Evolutionary conservation across 306 rosid genomes (phyloP).

Genomic region (Quercus alba): DNA sequence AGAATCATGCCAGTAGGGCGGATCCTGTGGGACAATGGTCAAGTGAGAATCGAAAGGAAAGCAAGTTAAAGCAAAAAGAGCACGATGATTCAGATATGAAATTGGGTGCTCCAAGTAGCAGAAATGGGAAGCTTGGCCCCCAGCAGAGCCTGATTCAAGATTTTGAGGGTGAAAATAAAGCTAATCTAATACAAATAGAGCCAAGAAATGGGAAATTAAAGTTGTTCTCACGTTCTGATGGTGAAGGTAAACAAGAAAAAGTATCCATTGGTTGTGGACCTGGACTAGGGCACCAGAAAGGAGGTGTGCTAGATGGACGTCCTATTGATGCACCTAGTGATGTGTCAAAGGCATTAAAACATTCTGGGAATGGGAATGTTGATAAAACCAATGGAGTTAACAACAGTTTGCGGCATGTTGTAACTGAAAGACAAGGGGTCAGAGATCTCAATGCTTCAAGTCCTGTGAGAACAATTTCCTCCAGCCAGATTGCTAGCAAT

Average conservation of each 20-base stretch:
- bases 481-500: constrained; percentile 40
- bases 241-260: constrained; percentile 33
- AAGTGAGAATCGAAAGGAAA: constrained; percentile 38
- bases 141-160: constrained; percentile 34
- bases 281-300: constrained; percentile 35
- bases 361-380: constrained; percentile 22
- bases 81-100: constrained; percentile 38
- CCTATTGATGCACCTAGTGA: constrained; percentile 27
- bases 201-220: constrained; percentile 40
- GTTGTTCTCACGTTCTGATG: constrained; percentile 25
- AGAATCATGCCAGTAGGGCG: constrained; percentile 19
- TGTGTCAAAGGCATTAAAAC: constrained; percentile 32
- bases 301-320: constrained; percentile 32
- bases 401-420: constrained; percentile 26
- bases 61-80: constrained; percentile 31
- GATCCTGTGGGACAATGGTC: constrained; percentile 31
- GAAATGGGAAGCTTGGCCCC: constrained; percentile 28
- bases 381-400: constrained; percentile 21
- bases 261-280: constrained; percentile 19
- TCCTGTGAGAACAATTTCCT: constrained; percentile 36
- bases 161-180: constrained; percentile 35
- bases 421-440: constrained; percentile 35
- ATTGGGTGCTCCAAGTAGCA: constrained; percentile 26
- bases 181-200: constrained; percentile 23
- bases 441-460: constrained; percentile 32